phyloP scores from a whole-genome alignment of 164 flowering plant species.

The Aristolochia fimbriata region DNA sequence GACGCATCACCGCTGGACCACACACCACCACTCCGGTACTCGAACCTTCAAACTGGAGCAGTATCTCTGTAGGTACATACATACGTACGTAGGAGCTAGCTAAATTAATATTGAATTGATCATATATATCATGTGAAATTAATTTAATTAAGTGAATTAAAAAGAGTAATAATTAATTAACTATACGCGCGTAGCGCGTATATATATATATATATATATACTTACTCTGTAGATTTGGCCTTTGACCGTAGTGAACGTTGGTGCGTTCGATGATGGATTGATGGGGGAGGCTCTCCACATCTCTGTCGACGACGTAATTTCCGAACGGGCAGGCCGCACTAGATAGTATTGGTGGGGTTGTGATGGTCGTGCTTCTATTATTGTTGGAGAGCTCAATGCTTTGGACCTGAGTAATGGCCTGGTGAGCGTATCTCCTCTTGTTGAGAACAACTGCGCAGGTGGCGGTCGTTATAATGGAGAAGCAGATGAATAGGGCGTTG shows the following conservation, averaged over 20 bases:
- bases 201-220: too few species aligned
- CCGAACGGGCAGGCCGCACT: too few species aligned
- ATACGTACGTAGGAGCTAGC: background rate
- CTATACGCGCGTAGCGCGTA: too few species aligned
- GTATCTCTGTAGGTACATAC: constrained; percentile 35
- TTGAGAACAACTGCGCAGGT: constrained; percentile 42
- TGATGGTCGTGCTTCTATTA: background rate
- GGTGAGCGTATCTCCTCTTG: constrained; percentile 32
- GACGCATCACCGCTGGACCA: constrained; percentile 49
- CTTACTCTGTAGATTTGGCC: constrained; percentile 55
- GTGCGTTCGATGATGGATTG: constrained; percentile 43
- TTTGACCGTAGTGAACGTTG: constrained; percentile 47
- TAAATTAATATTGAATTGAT: background rate
- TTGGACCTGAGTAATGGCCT: constrained; percentile 33
- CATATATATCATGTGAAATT: too few species aligned
- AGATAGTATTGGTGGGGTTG: constrained; percentile 8
- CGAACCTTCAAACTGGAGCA: constrained; percentile 29
- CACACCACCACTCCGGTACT: constrained; percentile 41
- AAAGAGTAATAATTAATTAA: too few species aligned
- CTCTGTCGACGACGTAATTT: too few species aligned
- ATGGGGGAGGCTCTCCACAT: constrained; percentile 53
- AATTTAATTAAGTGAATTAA: too few species aligned
- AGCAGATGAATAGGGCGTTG: constrained; percentile 32
- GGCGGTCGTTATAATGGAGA: constrained; percentile 31
- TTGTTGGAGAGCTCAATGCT: constrained; percentile 15